A percentile compares a stretch with the other conserved stretches of the same genome.
phyloP scores from a whole-genome alignment of 140 eudicot genomes.

The Flaveria floridana region DNA sequence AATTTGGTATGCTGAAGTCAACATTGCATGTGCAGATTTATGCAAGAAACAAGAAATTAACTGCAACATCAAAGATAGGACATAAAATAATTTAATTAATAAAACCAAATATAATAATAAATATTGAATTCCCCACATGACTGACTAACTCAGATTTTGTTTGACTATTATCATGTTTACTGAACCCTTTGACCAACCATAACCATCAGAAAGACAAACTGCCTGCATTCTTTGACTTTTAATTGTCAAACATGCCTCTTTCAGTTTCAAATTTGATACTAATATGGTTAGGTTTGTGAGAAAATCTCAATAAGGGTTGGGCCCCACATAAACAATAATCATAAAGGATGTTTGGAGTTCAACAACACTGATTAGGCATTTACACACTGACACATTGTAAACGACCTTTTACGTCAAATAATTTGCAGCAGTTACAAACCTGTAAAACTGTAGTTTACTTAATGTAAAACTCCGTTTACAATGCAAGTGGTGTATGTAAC shows the following conservation, averaged over 20 bases:
- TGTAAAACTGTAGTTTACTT: too few species aligned
- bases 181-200: slow-evolving; percentile 33
- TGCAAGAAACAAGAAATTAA: slow-evolving; percentile 37
- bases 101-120: background rate
- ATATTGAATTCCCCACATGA: slow-evolving; percentile 30
- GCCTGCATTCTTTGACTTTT: slow-evolving; percentile 26
- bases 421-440: too few species aligned
- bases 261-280: background rate
- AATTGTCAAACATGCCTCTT: slow-evolving; percentile 14
- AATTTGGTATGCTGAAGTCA: slow-evolving; percentile 48
- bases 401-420: too few species aligned
- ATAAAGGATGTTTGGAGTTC: too few species aligned
- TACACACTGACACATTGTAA: too few species aligned
- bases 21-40: slow-evolving; percentile 67
- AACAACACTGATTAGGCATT: too few species aligned
- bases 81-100: background rate
- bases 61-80: slow-evolving; percentile 32
- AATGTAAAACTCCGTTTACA: too few species aligned
- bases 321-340: background rate
- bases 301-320: background rate
- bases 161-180: slow-evolving; percentile 32
- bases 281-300: slow-evolving; percentile 4
- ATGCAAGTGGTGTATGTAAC: too few species aligned
- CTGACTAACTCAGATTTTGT: slow-evolving; percentile 37
- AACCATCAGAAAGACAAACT: slow-evolving; percentile 22